Percentiles rank a stretch among this genome's conserved stretches.
Evolutionary conservation across 208 protist genomes (phyloP).

Genomic region (Novymonas esmeraldas): DNA sequence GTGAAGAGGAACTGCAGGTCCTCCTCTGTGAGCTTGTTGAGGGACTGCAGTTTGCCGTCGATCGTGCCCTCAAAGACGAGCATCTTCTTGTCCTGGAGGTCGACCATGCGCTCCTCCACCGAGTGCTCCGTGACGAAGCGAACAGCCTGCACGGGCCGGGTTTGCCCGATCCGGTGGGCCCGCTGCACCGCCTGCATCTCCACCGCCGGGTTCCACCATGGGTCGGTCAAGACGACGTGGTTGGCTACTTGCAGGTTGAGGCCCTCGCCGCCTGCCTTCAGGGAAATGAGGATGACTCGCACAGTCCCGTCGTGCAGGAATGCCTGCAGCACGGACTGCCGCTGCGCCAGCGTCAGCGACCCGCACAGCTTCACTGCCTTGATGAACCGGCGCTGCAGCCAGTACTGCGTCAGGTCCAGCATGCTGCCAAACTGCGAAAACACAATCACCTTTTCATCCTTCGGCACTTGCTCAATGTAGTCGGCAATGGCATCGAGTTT

Average conservation of each 20-base stretch:
- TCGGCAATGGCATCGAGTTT: constrained; percentile 91
- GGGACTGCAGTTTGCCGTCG: constrained; percentile 86
- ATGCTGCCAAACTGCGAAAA: constrained; percentile 97
- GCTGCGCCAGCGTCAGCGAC: constrained; percentile 82
- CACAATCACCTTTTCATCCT: constrained; percentile 92
- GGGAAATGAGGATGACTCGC: constrained; percentile 97
- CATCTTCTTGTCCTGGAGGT: constrained; percentile 95
- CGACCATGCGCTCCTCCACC: constrained; percentile 92
- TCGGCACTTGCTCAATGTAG: constrained; percentile 74
- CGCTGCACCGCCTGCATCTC: constrained; percentile 98
- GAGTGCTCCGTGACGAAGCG: constrained; percentile 95
- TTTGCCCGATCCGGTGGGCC: constrained; percentile 99
- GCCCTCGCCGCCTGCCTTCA: constrained; percentile 98
- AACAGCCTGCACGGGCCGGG: constrained; percentile 95
- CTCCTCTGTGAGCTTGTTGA: constrained; percentile 82
- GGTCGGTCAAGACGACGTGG: constrained; percentile 98
- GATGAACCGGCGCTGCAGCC: constrained; percentile 76
- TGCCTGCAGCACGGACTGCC: constrained; percentile 80
- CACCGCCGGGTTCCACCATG: constrained; percentile 98
- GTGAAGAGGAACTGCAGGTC: constrained; percentile 93
- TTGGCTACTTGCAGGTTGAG: constrained; percentile 98
- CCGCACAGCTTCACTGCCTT: constrained; percentile 92
- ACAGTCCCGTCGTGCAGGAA: constrained; percentile 87
- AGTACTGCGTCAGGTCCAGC: constrained; percentile 94
- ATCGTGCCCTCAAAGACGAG: constrained; percentile 93